phyloP scores from a whole-genome alignment of 2,329 filamentous ascomycete genomes.

The Neospermospora avenae region DNA sequence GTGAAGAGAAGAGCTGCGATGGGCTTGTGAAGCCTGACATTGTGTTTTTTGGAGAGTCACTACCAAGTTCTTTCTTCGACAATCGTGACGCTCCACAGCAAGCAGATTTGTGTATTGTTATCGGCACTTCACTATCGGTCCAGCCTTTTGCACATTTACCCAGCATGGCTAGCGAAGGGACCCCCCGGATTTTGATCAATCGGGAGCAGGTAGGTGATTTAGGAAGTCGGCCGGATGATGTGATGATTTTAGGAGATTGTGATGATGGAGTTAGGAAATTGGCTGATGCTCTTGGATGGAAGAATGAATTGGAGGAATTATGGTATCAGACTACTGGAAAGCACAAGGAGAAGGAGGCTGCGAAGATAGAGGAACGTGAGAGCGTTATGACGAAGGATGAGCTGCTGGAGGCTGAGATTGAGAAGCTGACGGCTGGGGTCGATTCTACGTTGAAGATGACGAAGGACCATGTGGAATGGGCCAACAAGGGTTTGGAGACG shows the following conservation, averaged over 20 bases:
- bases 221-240: conserved; percentile 77
- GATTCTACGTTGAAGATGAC: conserved; percentile 34
- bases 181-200: conserved; percentile 84
- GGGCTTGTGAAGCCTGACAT: conserved; percentile 80
- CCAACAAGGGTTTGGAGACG: conserved; percentile 26
- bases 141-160: conserved; percentile 87
- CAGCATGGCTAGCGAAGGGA: conserved; percentile 53
- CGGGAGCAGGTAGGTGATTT: conserved; percentile 77
- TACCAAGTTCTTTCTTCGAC: conserved; percentile 63
- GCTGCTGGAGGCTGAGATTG: conserved; percentile 37
- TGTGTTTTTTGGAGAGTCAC: conserved; percentile 75
- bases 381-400: conserved; percentile 46
- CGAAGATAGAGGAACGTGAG: conserved; percentile 13
- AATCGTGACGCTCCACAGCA: conserved; percentile 52
- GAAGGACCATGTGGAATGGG: conserved; percentile 31
- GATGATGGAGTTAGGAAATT: conserved; percentile 77
- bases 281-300: conserved; percentile 79
- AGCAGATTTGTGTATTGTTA: conserved; percentile 77
- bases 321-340: conserved; percentile 67
- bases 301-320: conserved; percentile 71
- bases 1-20: conserved; percentile 57
- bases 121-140: conserved; percentile 85
- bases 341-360: conserved; percentile 46
- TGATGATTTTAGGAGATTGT: conserved; percentile 77
- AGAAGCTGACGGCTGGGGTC: conserved; percentile 37